A percentile compares a stretch with the other conserved stretches of the same genome.
phyloP scores from a whole-genome alignment of 306 rosid species.

The Clitoria ternatea region DNA sequence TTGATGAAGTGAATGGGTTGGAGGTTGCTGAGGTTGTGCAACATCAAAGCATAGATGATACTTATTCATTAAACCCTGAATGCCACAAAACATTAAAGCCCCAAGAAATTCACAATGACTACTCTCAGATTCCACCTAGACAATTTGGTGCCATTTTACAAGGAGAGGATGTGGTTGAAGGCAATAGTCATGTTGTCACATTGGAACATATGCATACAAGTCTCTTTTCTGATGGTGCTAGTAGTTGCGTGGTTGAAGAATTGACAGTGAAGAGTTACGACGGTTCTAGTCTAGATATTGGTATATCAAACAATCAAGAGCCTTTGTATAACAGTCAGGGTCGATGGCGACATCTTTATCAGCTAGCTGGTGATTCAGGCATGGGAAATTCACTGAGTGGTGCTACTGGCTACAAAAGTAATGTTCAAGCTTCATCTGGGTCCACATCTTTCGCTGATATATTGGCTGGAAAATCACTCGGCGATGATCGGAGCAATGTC shows the following conservation, averaged over 20 bases:
- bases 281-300: constrained; percentile 47
- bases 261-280: constrained; percentile 43
- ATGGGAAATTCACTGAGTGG: constrained; percentile 38
- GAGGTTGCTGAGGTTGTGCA: constrained; percentile 40
- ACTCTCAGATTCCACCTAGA: background rate
- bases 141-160: constrained; percentile 29
- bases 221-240: constrained; percentile 33
- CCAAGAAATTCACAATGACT: constrained; percentile 34
- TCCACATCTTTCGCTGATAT: constrained; percentile 35
- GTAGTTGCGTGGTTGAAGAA: constrained; percentile 54
- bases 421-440: constrained; percentile 39
- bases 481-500: constrained; percentile 35
- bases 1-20: constrained; percentile 37
- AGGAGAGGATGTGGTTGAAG: constrained; percentile 30
- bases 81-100: constrained; percentile 35
- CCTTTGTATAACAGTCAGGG: constrained; percentile 38
- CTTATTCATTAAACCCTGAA: constrained; percentile 36
- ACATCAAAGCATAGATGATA: constrained; percentile 42
- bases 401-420: constrained; percentile 24
- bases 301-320: constrained; percentile 44
- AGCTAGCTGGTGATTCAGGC: constrained; percentile 46
- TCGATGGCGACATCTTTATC: constrained; percentile 51
- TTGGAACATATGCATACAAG: constrained; percentile 28
- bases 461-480: constrained; percentile 35
- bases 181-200: constrained; percentile 10